Base-by-base conservation (phyloP, 306 rosid genomes). In the Mimosa pudica region DNA sequence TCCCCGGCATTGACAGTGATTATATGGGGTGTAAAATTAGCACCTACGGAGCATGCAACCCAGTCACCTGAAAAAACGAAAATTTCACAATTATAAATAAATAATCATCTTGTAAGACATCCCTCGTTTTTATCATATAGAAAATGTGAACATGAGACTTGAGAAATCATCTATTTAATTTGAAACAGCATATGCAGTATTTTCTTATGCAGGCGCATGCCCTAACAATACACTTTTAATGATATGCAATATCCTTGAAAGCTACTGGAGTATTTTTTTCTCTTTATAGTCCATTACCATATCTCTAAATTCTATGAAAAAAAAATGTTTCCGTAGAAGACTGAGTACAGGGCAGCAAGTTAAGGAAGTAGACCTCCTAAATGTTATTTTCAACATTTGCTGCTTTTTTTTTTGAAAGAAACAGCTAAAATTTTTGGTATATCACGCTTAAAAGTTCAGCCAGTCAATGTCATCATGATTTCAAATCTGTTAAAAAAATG, bases 11-110 rank as follows among this genome's bases (percentile, higher is more conserved):
- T 85, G 58, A 90, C 92, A 67, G 86, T 88, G 84, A 90, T 87
- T 83, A 90, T 87, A 77, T 90, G 95, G 52, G 95, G 95, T 14
- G 92, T 90, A 77, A 90, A 90, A 87, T 90, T 90, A 79, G 92
- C 91, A 78, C 95, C 95, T 46, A 90, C 91, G 8, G 95, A 89
- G 84, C 95, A 90, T 4, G 92, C 90, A 78, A 90, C 92, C 95
- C 95, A 90, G 78, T 88, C 92, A 52, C 95, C 95, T 90, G 36
- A 71, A 78, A 57, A 71, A 68, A 60, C 4, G 18, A n/a, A n/a
- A n/a, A n/a, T 36, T n/a, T 32, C 74, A 80, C 66, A 63, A 2
- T 47, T 8, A 65, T 63, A 58, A 61, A 48, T 57, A 74, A 41
- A 13, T 58, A 58, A 58, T 38, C 67, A 73, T 38, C 7, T 33